These are phyloP conservation scores for Venturia nashicola DNA, from an alignment of 2,329 filamentous ascomycete genomes.

Conservation along the genomic window DNA sequence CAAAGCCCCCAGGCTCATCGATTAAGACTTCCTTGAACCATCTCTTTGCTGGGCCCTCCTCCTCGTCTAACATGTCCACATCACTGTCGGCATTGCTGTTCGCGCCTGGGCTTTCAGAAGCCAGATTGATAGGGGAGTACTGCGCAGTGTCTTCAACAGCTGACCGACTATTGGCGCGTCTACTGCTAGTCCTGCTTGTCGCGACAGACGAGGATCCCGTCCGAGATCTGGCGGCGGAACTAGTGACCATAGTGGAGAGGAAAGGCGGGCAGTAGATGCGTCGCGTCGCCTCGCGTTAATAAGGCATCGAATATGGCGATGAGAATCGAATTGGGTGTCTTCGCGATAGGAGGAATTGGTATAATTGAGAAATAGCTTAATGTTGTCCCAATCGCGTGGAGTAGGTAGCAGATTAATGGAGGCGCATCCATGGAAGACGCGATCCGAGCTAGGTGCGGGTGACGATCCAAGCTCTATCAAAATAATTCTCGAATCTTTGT, in stretches of 20 bases:
- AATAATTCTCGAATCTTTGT: neutral
- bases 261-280: neutral
- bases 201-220: neutral
- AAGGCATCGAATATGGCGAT: neutral
- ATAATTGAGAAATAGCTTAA: neutral
- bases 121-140: neutral
- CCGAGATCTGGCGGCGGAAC: neutral
- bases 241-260: neutral
- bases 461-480: neutral
- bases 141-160: neutral
- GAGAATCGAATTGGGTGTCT: neutral
- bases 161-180: neutral
- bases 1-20: conserved; percentile 16
- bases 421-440: neutral
- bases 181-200: neutral
- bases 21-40: conserved; percentile 15
- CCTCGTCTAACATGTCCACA: neutral
- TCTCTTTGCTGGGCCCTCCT: neutral
- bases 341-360: neutral
- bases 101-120: neutral
- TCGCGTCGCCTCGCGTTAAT: neutral
- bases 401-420: neutral
- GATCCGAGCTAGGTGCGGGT: neutral
- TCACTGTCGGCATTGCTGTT: neutral
- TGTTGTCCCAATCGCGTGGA: neutral